These are phyloP conservation scores for Arthrobotrys iridis DNA, from an alignment of 2,329 filamentous ascomycete genomes.

Conservation along the genomic window DNA sequence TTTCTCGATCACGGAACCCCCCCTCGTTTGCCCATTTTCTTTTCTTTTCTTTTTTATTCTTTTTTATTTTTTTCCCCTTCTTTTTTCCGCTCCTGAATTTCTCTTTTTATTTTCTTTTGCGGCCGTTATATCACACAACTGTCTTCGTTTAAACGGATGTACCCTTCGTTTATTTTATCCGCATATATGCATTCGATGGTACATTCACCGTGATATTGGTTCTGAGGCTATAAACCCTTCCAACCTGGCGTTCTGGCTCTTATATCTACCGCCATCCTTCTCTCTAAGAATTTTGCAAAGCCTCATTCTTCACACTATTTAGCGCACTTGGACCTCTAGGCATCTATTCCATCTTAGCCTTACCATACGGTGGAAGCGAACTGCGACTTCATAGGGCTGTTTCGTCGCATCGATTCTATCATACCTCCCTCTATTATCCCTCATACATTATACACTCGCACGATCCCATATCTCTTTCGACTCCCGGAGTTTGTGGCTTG, in stretches of 20 bases:
- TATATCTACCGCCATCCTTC: conserved; percentile 16
- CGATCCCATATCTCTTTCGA: conserved; percentile 9
- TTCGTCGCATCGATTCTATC: conserved; percentile 38
- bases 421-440: conserved; percentile 47
- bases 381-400: conserved; percentile 49
- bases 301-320: conserved; percentile 37
- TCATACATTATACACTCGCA: conserved; percentile 5
- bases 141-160: neutral
- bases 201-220: conserved; percentile 15
- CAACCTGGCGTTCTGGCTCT: conserved; percentile 23
- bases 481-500: conserved; percentile 40
- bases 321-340: conserved; percentile 44
- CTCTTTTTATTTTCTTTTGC: neutral
- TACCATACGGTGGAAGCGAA: conserved; percentile 39
- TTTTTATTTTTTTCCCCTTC: neutral
- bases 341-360: conserved; percentile 47
- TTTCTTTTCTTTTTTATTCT: neutral
- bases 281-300: conserved; percentile 34
- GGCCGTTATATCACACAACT: neutral
- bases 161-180: conserved; percentile 7
- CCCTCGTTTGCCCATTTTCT: conserved; percentile 19
- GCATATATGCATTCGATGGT: neutral
- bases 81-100: neutral
- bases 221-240: conserved; percentile 44
- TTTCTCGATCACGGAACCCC: conserved; percentile 35